phyloP scores from a whole-genome alignment of 371 early-diverging fungal species.

The Actinomortierella wolfii region DNA sequence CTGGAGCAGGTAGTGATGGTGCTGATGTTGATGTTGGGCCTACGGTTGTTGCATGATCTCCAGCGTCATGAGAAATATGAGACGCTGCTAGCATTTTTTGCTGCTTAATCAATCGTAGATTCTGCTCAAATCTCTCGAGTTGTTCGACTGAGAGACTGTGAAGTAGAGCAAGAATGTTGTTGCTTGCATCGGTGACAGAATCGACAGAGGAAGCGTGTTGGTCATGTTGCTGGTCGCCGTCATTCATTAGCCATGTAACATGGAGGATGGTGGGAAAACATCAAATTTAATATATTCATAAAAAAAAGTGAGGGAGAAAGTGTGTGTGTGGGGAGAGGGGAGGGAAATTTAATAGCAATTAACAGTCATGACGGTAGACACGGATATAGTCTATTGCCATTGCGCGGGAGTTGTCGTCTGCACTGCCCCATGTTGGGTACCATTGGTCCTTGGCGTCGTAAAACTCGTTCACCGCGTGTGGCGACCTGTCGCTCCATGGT shows the following conservation, averaged over 20 bases:
- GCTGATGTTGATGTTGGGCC: not conserved
- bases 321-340: too few species aligned
- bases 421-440: slow-evolving; percentile 61
- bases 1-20: not conserved
- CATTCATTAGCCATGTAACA: too few species aligned
- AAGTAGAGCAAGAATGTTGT: not conserved
- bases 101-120: not conserved
- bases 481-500: slow-evolving; percentile 44
- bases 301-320: too few species aligned
- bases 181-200: not conserved
- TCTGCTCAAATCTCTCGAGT: slow-evolving; percentile 2
- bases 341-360: too few species aligned
- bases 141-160: slow-evolving; percentile 5
- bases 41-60: not conserved
- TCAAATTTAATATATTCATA: too few species aligned
- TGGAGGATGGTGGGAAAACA: too few species aligned
- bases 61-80: too few species aligned
- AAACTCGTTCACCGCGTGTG: slow-evolving; percentile 56
- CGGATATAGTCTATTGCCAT: slow-evolving; percentile 63
- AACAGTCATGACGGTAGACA: slow-evolving; percentile 29
- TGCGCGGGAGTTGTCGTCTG: slow-evolving; percentile 51
- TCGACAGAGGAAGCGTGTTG: too few species aligned
- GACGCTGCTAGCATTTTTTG: slow-evolving; percentile 3
- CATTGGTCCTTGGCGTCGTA: slow-evolving; percentile 54
- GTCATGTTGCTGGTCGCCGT: too few species aligned